These are phyloP conservation scores for Haberlea rhodopensis DNA, from an alignment of 257 asterid genomes.

Conservation along the genomic window DNA sequence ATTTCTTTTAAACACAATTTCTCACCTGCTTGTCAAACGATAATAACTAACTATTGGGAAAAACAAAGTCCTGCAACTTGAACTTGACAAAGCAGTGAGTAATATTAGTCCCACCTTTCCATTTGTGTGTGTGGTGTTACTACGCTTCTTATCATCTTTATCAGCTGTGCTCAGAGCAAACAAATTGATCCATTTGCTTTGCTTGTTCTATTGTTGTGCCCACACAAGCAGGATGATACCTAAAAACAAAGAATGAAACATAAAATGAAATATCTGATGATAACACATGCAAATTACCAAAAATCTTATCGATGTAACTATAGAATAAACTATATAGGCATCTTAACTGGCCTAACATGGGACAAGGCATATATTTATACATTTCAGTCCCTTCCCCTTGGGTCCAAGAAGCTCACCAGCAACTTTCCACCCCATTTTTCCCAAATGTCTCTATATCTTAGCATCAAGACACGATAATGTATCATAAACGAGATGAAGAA, in stretches of 20 bases:
- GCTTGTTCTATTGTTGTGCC: conserved; percentile 50
- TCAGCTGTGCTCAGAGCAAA: conserved; percentile 53
- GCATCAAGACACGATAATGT: conserved; percentile 2
- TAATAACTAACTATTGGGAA: not conserved
- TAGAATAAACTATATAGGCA: conserved; percentile 1
- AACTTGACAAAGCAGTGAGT: not conserved
- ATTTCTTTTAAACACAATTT: too few relatives aligned
- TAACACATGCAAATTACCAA: not conserved
- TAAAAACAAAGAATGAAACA: conserved; percentile 12
- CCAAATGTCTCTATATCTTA: not conserved
- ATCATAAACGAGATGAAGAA: conserved; percentile 6
- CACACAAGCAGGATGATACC: conserved; percentile 80
- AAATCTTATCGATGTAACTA: not conserved
- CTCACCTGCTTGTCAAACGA: too few relatives aligned
- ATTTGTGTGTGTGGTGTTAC: conserved; percentile 23
- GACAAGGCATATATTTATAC: not conserved
- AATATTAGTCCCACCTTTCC: conserved; percentile 35
- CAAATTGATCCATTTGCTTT: conserved; percentile 39
- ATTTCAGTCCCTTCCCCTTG: not conserved
- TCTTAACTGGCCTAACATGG: conserved; percentile 1
- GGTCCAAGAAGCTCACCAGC: not conserved
- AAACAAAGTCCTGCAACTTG: not conserved
- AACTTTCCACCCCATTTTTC: not conserved
- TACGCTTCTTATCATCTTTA: conserved; percentile 35
- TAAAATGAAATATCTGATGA: not conserved